A percentile compares a stretch with the other conserved stretches of the same genome.
phyloP scores from a whole-genome alignment of 2,329 filamentous ascomycete species.

The Venturia asperata region DNA sequence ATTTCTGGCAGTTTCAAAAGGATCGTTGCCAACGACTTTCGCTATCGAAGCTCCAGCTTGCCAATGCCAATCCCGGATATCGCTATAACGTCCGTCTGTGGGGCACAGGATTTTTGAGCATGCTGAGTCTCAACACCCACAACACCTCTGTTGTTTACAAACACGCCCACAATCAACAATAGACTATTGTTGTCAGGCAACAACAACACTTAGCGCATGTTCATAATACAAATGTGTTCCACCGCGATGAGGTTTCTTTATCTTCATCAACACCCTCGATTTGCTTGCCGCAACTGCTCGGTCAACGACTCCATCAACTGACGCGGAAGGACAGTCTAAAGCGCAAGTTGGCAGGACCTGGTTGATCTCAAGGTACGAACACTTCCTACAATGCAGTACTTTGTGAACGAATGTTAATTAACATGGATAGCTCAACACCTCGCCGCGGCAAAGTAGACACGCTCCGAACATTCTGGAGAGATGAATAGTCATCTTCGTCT shows the following conservation, averaged over 20 bases:
- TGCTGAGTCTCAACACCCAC: background rate
- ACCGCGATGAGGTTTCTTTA: background rate
- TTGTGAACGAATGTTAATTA: background rate
- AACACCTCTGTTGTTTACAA: background rate
- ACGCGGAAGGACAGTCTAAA: too few relatives aligned
- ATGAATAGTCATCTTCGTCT: background rate
- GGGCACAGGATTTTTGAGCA: background rate
- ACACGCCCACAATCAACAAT: background rate
- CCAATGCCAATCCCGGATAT: background rate
- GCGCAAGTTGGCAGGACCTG: background rate
- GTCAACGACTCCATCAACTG: background rate
- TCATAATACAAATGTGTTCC: background rate
- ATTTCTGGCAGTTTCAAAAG: background rate
- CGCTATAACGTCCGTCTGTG: background rate
- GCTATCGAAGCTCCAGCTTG: background rate
- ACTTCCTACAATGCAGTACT: background rate
- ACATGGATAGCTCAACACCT: background rate
- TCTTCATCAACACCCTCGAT: background rate
- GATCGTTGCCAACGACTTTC: background rate
- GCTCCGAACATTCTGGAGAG: background rate
- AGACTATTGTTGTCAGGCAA: background rate
- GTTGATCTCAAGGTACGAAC: background rate
- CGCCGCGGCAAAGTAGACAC: background rate
- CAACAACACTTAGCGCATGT: background rate
- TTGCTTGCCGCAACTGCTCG: background rate